Conservation (phyloP, 2,329 filamentous ascomycete genomes). For the Helotiales sp. region DNA sequence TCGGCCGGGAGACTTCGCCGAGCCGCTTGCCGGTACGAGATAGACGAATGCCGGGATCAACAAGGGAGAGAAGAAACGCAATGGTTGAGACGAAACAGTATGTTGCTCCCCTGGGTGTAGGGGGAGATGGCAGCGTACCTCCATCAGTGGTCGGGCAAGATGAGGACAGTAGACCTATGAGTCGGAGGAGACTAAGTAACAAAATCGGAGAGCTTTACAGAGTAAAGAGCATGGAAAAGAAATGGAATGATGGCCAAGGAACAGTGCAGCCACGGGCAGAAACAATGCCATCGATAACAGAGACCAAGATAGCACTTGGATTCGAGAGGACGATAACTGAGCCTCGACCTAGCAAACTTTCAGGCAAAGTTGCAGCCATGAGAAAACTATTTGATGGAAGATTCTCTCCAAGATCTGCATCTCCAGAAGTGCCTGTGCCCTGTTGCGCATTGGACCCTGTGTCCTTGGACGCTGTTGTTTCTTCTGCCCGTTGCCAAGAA, state of each 20-base stretch:
- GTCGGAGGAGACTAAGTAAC: constrained; percentile 26
- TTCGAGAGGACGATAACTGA: not conserved
- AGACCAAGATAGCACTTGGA: not conserved
- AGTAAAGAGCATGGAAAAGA: constrained; percentile 31
- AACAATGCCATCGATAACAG: not conserved
- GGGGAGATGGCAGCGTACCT: constrained; percentile 11
- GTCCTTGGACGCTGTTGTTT: not conserved
- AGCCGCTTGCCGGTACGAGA: not conserved
- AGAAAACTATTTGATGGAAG: constrained; percentile 34
- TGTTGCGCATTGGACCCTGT: not conserved
- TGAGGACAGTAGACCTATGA: constrained; percentile 4
- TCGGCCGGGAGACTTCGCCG: not conserved
- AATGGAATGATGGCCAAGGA: constrained; percentile 11
- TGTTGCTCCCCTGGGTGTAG: not conserved
- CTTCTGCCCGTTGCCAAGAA: not conserved
- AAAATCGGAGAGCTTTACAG: constrained; percentile 37
- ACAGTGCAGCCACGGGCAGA: not conserved
- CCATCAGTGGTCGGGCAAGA: constrained; percentile 3
- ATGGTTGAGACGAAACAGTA: not conserved
- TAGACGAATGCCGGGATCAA: not conserved
- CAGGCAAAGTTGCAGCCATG: constrained; percentile 34
- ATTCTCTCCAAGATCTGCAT: not conserved
- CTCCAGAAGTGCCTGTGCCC: not conserved
- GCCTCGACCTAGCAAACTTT: not conserved
- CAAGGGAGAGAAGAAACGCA: not conserved